These are phyloP conservation scores for Petasospora fabianii DNA, from an alignment of 1,139 yeast genomes.

Conservation along the genomic window DNA sequence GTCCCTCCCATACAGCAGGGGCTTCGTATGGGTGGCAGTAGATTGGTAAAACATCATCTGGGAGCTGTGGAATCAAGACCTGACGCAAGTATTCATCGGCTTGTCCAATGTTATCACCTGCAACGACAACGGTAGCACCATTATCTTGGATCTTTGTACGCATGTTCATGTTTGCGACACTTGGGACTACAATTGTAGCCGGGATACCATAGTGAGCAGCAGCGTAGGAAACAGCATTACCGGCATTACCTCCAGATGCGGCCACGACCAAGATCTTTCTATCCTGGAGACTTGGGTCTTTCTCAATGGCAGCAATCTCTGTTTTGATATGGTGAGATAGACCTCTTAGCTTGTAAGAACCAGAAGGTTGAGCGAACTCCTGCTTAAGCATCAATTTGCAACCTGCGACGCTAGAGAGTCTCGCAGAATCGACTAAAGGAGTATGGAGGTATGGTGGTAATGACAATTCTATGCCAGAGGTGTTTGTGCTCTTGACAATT, in stretches of 20 bases:
- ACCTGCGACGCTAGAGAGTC: conserved; percentile 33
- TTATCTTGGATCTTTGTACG: conserved; percentile 37
- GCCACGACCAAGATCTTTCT: conserved; percentile 48
- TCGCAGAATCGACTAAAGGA: conserved; percentile 39
- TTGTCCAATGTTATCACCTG: conserved; percentile 62
- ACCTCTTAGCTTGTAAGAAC: conserved; percentile 70
- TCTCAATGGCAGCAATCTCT: conserved; percentile 13
- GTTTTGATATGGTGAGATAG: conserved; percentile 45
- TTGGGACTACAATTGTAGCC: conserved; percentile 68
- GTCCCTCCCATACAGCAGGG: conserved; percentile 66
- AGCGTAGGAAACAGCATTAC: conserved; percentile 68
- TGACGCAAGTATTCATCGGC: conserved; percentile 53
- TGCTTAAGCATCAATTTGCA: conserved; percentile 56
- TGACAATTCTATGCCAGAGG: too few species aligned
- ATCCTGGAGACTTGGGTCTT: conserved; percentile 1
- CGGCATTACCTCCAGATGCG: conserved; percentile 79
- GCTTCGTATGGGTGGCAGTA: conserved; percentile 73
- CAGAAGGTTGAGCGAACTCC: conserved; percentile 67
- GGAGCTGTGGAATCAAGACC: conserved; percentile 34
- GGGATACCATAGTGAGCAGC: conserved; percentile 42
- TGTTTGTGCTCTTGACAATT: too few species aligned
- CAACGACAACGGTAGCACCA: conserved; percentile 52
- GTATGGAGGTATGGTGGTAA: conserved; percentile 43
- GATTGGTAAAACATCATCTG: conserved; percentile 36
- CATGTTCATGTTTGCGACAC: conserved; percentile 40